Evolutionary conservation across 1,284 basidiomycete species (phyloP), one percentile per base, ranked within the genome.

Genomic region (Trichosporon ovoides): DNA sequence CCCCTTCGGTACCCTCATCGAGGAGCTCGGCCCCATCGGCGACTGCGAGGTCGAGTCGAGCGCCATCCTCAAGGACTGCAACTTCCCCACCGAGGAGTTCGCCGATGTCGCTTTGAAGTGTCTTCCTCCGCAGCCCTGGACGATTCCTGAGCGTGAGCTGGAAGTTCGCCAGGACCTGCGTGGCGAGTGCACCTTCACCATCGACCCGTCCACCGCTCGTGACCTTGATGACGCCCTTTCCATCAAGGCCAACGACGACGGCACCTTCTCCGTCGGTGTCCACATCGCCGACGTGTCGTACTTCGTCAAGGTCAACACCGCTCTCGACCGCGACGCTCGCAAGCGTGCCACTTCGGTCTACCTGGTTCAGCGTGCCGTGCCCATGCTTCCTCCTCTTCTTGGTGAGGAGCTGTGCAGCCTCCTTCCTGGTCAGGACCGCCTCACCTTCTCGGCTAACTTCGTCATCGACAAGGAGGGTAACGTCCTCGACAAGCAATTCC

Each of bases 21-120:
- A 99, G 75, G 94, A 98, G 76, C 85, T 99, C 51, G 96, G 96
- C 38, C 88, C 91, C n/a, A 98, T 99, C 65, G 96, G 96, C 40
- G 90, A 98, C 67, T 87, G 94, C 53, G 93, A 98, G 77, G 94
- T 97, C 9, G 95, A 98, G 79, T 98, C 95, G 1, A 93, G 91
- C 66, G 96, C 96, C 13, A 80, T 99, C 59, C 83, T 99, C 66
- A 98, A 98, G 77, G 95, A 98, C 76, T 96, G 92, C 81, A 97
- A 98, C 78, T 94, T 94, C 85, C 91, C 91, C 1, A 90, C 89
- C 0, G 91, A 95, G 74, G 91, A 95, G 64, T 94, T 94, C 75
- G 84, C 86, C 14, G 91, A 94, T 50, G 89, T 89, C 68, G 93
- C 96, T n/a, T 77, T 93, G 68, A 97, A 97, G 77, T 97, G 94